Conservation (phyloP, 1,284 basidiomycete species). For the Irpex sp. region DNA sequence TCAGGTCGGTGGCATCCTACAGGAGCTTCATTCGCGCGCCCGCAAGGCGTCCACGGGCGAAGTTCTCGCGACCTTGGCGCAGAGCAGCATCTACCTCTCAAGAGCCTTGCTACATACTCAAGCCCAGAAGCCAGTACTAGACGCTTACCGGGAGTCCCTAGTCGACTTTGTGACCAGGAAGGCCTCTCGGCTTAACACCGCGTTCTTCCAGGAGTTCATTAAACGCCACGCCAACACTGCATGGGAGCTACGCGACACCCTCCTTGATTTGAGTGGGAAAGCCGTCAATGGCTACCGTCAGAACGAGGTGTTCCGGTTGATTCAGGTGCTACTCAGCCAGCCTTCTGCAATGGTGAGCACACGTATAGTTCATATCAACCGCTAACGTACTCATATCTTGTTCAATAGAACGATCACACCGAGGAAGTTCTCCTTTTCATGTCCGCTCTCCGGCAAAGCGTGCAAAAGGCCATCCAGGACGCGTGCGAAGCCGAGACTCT, state of each 20-base stretch:
- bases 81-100: conserved; percentile 73
- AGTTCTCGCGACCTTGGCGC: conserved; percentile 59
- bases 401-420: conserved; percentile 16
- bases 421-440: conserved; percentile 42
- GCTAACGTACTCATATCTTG: background rate
- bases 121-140: conserved; percentile 42
- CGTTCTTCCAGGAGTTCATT: conserved; percentile 81
- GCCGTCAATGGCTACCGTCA: conserved; percentile 76
- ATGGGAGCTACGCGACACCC: conserved; percentile 63
- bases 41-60: conserved; percentile 66
- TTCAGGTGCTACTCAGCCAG: conserved; percentile 66
- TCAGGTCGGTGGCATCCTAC: conserved; percentile 47
- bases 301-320: conserved; percentile 71
- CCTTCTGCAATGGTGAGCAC: conserved; percentile 48
- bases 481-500: conserved; percentile 51
- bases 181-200: conserved; percentile 68
- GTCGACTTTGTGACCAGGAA: conserved; percentile 82
- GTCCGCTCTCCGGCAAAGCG: conserved; percentile 42
- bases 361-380: background rate
- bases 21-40: conserved; percentile 73
- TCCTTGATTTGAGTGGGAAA: conserved; percentile 52
- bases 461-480: conserved; percentile 49
- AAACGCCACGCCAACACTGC: conserved; percentile 64
- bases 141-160: conserved; percentile 67
- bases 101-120: conserved; percentile 49